A percentile compares a stretch with the other conserved stretches of the same genome.
Conservation (phyloP, 2,329 filamentous ascomycete species). For the Neopestalotiopsis clavispora region DNA sequence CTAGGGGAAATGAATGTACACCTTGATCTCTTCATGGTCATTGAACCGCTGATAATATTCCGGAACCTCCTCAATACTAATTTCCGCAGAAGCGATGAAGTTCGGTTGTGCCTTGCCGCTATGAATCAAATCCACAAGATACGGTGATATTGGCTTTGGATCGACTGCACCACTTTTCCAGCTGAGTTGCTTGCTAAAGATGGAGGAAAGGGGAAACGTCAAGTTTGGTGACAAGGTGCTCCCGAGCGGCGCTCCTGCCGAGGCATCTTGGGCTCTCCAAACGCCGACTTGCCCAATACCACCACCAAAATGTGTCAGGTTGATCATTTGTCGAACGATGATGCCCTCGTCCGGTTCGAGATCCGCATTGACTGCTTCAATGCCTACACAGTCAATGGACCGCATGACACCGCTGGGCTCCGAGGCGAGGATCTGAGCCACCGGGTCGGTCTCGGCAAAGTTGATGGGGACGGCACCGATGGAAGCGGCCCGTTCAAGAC, state of each 20-base stretch:
- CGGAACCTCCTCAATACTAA: conserved; percentile 35
- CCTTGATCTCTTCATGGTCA: conserved; percentile 32
- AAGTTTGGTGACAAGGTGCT: conserved; percentile 18
- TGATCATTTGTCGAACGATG: background rate
- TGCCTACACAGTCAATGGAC: conserved; percentile 18
- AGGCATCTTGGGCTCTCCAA: conserved; percentile 21
- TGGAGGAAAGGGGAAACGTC: conserved; percentile 25
- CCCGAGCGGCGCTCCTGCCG: conserved; percentile 23
- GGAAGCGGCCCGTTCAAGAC: conserved; percentile 62
- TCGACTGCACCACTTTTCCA: conserved; percentile 19
- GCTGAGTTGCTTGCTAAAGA: conserved; percentile 24
- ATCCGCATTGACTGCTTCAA: conserved; percentile 17
- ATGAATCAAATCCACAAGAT: conserved; percentile 31
- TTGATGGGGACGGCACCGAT: conserved; percentile 67
- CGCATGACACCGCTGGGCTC: conserved; percentile 39
- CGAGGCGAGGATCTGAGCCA: conserved; percentile 62
- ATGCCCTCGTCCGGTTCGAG: conserved; percentile 13
- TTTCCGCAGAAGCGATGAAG: conserved; percentile 32
- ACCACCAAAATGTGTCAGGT: background rate
- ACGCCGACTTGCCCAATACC: conserved; percentile 29
- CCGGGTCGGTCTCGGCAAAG: conserved; percentile 63
- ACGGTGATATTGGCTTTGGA: conserved; percentile 21
- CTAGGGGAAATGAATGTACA: conserved; percentile 18
- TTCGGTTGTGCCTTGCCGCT: conserved; percentile 31
- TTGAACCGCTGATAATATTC: conserved; percentile 32